Evolutionary conservation across 2,329 filamentous ascomycete species (phyloP).

Genomic region (Capronia coronata): DNA sequence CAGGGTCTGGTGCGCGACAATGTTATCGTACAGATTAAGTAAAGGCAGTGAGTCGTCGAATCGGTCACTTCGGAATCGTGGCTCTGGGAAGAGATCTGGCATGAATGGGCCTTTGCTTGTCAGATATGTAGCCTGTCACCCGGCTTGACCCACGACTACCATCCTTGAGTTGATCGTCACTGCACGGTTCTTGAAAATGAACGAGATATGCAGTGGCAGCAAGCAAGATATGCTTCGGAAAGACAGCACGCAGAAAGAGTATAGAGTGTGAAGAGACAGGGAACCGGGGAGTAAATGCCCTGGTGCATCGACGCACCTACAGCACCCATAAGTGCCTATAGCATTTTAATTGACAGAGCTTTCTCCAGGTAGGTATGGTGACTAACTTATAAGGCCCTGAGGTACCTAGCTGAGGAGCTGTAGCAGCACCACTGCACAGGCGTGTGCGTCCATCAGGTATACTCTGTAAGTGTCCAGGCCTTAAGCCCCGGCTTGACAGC

Average conservation of each 20-base stretch:
- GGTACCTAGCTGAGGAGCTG: no score
- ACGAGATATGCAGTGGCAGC: slow-evolving; percentile 14
- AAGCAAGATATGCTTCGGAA: slow-evolving; percentile 17
- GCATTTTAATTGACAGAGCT: no score
- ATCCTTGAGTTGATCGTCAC: slow-evolving; percentile 1
- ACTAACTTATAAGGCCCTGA: no score
- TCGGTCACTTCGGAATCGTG: slow-evolving; percentile 11
- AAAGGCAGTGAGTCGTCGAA: no score
- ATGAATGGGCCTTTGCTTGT: not conserved
- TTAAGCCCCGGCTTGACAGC: no score
- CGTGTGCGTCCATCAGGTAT: no score
- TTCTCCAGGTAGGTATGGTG: no score
- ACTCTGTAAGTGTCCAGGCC: no score
- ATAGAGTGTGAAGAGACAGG: not conserved
- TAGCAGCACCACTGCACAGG: no score
- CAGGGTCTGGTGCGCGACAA: not conserved
- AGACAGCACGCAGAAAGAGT: not conserved
- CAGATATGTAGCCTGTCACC: not conserved
- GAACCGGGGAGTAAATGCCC: not conserved
- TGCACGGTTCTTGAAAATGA: not conserved
- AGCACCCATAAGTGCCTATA: not conserved
- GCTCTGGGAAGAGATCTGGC: not conserved
- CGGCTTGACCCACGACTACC: not conserved
- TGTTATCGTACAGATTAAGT: not conserved
- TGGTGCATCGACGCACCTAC: not conserved